Base-by-base conservation (phyloP, 2,329 filamentous ascomycete genomes). In the Elsinoe batatas region DNA sequence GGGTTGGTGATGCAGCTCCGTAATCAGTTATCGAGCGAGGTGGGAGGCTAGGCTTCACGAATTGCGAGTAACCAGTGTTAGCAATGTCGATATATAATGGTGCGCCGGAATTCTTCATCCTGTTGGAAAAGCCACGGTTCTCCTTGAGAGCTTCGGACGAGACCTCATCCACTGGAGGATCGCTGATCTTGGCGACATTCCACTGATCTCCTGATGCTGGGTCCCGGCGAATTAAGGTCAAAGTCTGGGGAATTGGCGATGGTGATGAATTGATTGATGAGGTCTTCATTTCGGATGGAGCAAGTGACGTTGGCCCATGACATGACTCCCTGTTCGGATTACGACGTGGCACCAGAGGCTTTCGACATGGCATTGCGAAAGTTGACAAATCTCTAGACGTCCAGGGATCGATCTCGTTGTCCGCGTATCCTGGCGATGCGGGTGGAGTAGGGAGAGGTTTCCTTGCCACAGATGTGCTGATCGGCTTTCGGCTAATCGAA, bases 51-150 rank as follows among this genome's bases (percentile, higher is more conserved):
- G 68, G 64, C 2, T 67, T 63, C n/a, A 76, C 65, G 60, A 84
- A 83, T 54, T 79, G 79, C 37, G 70, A 73, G 63, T 85, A 85
- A 13, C 80, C 80, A 1, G 79, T 77, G 20, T 79, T 83, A 7
- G 71, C 74, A 10, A 84, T 75, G 53, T 82, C 79, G 10, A 84
- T 72, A 43, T 71, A 75, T 40, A 76, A 59, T 0, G 74, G 74
- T 6, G 72, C 64, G 17, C 72, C 73, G 15, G 66, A 62, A 38
- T 64, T 64, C 59, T 69, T 74, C 40, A 62, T 64, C 46, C 57
- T 65, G 40, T 66, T 67, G 17, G 61, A 58, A 15, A 59, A 60
- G 46, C 60, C 58, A 15, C 58, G 58, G 33, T 64, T 57, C 32
- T 68, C 64, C 55, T 64, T 63, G 6, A 67, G 35, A 3, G 62